Evolutionary conservation across 2,329 filamentous ascomycete genomes (phyloP).

Genomic region (Fusarium euwallaceae): DNA sequence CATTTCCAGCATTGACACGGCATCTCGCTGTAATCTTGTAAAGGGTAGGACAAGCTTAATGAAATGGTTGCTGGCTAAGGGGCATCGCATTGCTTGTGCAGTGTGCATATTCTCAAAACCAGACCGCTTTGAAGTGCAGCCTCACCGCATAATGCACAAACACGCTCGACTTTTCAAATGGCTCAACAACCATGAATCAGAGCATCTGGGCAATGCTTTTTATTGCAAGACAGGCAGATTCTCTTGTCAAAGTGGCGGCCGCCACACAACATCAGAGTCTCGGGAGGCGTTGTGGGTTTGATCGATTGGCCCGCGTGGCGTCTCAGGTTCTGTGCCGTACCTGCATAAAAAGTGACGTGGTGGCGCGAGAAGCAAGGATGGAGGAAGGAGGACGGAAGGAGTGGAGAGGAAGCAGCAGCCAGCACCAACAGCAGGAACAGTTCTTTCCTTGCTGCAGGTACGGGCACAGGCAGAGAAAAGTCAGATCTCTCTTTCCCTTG

Average conservation of each 20-base stretch:
- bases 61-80: constrained; percentile 9
- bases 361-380: constrained; percentile 24
- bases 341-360: constrained; percentile 45
- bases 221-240: constrained; percentile 2
- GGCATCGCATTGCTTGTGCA: constrained; percentile 2
- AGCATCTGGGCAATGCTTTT: constrained; percentile 1
- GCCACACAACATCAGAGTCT: constrained; percentile 26
- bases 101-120: background rate
- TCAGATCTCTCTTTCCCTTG: background rate
- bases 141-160: constrained; percentile 19
- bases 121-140: background rate
- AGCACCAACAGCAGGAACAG: background rate
- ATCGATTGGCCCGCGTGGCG: constrained; percentile 50
- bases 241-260: constrained; percentile 35
- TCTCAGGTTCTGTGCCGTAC: constrained; percentile 51
- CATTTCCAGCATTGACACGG: constrained; percentile 26
- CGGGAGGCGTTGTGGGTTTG: constrained; percentile 23
- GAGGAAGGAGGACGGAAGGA: background rate
- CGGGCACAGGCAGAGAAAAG: background rate
- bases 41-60: constrained; percentile 21
- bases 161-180: background rate
- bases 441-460: background rate
- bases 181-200: background rate
- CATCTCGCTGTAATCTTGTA: constrained; percentile 6
- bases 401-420: background rate